phyloP scores from a whole-genome alignment of 805 yeast genomes.

The Kodamaea lidongshanica region DNA sequence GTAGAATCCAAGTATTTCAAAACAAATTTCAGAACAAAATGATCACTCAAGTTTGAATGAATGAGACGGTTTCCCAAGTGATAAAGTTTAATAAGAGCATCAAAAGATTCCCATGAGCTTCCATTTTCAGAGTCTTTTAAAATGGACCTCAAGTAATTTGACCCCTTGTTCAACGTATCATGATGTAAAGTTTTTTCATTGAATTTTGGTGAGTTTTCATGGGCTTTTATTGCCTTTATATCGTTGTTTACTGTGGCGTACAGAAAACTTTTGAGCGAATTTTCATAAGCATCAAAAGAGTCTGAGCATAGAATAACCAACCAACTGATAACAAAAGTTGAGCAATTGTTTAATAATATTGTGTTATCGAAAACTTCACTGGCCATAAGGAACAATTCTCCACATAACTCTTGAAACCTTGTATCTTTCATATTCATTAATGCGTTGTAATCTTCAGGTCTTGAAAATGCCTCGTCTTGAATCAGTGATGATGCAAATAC shows the following conservation, averaged over 20 bases:
- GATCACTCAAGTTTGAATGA: constrained; percentile 12
- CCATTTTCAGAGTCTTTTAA: constrained; percentile 24
- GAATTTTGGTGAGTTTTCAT: constrained; percentile 12
- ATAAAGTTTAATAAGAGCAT: constrained; percentile 29
- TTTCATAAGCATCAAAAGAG: constrained; percentile 29
- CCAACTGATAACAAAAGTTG: constrained; percentile 27
- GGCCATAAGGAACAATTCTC: constrained; percentile 28
- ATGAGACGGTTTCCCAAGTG: constrained; percentile 31
- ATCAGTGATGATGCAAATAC: constrained; percentile 27
- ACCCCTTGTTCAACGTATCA: constrained; percentile 30
- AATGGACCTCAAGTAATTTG: constrained; percentile 24
- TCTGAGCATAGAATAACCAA: constrained; percentile 26
- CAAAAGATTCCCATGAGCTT: constrained; percentile 28
- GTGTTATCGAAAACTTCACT: constrained; percentile 25
- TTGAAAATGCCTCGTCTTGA: constrained; percentile 31
- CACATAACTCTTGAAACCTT: constrained; percentile 20
- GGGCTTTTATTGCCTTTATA: no score
- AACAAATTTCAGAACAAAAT: constrained; percentile 27
- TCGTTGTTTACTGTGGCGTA: no score
- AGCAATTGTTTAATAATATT: constrained; percentile 11
- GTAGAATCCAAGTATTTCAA: constrained; percentile 27
- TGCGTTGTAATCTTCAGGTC: constrained; percentile 30
- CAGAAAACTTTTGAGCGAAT: no score
- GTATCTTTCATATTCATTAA: constrained; percentile 17
- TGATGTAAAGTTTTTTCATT: no score